A percentile compares a stretch with the other conserved stretches of the same genome.
These are phyloP conservation scores for Boletellus ananas DNA, from an alignment of 768 basidiomycete species.

Conservation along the genomic window DNA sequence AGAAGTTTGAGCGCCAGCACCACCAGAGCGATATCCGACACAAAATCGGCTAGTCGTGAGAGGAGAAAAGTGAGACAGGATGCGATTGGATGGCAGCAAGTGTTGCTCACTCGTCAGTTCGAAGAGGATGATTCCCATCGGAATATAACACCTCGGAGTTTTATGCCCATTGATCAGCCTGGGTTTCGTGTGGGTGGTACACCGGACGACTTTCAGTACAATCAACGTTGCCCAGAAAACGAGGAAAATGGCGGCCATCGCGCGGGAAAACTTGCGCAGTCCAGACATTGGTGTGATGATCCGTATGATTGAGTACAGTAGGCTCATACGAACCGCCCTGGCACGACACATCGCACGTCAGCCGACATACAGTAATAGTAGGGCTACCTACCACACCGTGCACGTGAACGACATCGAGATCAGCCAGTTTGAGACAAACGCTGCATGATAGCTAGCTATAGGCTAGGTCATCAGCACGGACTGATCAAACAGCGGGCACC, in stretches of 20 bases:
- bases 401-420: not conserved
- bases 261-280: not conserved
- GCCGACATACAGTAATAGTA: not conserved
- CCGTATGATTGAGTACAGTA: not conserved
- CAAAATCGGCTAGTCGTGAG: not conserved
- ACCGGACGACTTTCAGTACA: not conserved
- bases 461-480: not conserved
- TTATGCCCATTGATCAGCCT: not conserved
- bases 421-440: not conserved
- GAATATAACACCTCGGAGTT: not conserved
- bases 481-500: not conserved
- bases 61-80: not conserved
- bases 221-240: not conserved
- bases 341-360: not conserved
- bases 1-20: not conserved
- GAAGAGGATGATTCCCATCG: not conserved
- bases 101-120: not conserved
- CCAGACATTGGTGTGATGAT: not conserved
- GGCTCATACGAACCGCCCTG: slow-evolving; percentile 7
- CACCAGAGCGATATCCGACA: not conserved
- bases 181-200: not conserved
- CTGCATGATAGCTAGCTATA: not conserved
- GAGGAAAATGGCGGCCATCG: not conserved
- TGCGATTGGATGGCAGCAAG: not conserved
- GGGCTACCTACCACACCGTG: not conserved